These are phyloP conservation scores for Chlamydomonas asymmetrica DNA, from an alignment of 139 green algal species.

Conservation along the genomic window DNA sequence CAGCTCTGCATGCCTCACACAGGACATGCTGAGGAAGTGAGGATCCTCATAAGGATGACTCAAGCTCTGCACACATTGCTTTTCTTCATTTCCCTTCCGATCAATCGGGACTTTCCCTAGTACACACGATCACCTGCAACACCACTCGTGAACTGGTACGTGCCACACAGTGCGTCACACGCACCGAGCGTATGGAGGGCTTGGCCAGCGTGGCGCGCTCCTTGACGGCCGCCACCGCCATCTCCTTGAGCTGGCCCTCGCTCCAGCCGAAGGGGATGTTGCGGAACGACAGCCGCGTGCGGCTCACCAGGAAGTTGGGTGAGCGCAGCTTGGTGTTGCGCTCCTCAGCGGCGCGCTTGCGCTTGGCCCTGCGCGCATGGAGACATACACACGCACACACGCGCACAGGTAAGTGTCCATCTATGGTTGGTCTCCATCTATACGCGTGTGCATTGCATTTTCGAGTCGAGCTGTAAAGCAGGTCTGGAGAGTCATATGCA, in stretches of 20 bases:
- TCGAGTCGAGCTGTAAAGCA: no score
- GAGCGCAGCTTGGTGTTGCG: constrained; percentile 84
- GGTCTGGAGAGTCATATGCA: no score
- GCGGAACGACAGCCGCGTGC: constrained; percentile 79
- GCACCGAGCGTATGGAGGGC: constrained; percentile 70
- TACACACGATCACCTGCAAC: neutral
- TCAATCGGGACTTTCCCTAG: no score
- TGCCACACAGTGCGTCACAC: neutral
- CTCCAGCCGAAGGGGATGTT: constrained; percentile 79
- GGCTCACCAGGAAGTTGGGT: constrained; percentile 91
- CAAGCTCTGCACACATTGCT: no score
- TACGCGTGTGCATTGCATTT: no score
- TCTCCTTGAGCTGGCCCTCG: constrained; percentile 55
- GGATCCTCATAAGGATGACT: no score
- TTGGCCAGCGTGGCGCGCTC: constrained; percentile 76
- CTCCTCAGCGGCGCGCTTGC: constrained; percentile 66
- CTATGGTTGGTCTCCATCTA: no score
- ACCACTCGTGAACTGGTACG: neutral
- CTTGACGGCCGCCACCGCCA: constrained; percentile 66
- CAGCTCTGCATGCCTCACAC: no score
- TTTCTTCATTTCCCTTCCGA: no score
- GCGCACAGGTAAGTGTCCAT: no score
- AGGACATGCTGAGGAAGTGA: no score
- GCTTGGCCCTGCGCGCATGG: constrained; percentile 59
- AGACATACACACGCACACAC: no score